These are phyloP conservation scores for Penstemon newberryi DNA, from an alignment of 257 asterid species.

Conservation along the genomic window DNA sequence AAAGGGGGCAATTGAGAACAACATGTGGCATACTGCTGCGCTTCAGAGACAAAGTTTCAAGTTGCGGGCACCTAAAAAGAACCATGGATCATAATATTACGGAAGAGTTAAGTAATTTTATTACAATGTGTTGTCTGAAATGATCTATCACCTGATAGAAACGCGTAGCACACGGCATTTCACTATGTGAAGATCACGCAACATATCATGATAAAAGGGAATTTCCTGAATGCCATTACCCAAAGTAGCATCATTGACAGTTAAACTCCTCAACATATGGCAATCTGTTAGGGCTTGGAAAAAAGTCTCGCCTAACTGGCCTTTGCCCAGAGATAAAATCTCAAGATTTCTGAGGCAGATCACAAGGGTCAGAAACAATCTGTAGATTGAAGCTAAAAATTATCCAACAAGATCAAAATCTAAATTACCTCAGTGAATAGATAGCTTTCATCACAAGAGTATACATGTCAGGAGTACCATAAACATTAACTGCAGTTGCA, in stretches of 20 bases:
- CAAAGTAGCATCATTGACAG: conserved; percentile 80
- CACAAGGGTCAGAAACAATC: conserved; percentile 30
- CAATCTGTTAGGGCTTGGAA: conserved; percentile 76
- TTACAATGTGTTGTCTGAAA: background rate
- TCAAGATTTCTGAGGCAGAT: conserved; percentile 74
- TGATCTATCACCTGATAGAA: conserved; percentile 67
- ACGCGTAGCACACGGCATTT: conserved; percentile 92
- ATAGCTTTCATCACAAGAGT: conserved; percentile 72
- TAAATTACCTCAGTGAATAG: conserved; percentile 62
- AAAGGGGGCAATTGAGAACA: conserved; percentile 78
- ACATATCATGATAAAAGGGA: conserved; percentile 64
- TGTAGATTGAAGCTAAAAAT: conserved; percentile 4
- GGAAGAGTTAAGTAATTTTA: background rate
- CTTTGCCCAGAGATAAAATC: conserved; percentile 85
- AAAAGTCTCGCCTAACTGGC: conserved; percentile 78
- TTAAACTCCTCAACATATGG: conserved; percentile 75
- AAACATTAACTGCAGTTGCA: conserved; percentile 80
- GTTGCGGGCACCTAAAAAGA: conserved; percentile 79
- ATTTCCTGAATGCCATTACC: conserved; percentile 91
- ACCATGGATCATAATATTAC: conserved; percentile 25
- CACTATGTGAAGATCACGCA: conserved; percentile 77
- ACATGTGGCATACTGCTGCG: conserved; percentile 99
- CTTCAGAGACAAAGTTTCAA: conserved; percentile 83
- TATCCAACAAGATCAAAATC: conserved; percentile 21
- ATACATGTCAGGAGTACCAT: conserved; percentile 68